A percentile compares a stretch with the other conserved stretches of the same genome.
Evolutionary conservation across 1,284 basidiomycete genomes (phyloP).

Genomic region (Malassezia restricta): DNA sequence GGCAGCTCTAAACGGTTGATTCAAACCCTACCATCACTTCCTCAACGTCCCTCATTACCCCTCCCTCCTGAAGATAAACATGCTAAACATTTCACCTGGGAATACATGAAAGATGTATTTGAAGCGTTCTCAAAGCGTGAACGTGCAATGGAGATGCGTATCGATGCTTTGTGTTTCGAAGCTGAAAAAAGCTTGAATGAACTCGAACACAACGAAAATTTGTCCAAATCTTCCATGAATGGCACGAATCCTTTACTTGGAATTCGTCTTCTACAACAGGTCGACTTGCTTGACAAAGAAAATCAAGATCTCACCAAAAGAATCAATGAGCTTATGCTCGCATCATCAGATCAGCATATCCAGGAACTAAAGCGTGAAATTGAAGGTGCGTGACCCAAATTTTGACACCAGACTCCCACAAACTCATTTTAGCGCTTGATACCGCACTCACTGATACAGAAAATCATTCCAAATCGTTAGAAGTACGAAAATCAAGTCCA

Average conservation of each 20-base stretch:
- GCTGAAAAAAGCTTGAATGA: background rate
- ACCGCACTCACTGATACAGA: background rate
- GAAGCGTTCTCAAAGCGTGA: conserved; percentile 10
- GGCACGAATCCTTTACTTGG: conserved; percentile 4
- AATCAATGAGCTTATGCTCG: background rate
- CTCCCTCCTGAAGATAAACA: background rate
- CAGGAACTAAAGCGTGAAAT: background rate
- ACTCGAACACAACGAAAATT: background rate
- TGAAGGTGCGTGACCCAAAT: background rate
- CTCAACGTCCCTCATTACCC: background rate
- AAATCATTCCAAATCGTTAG: no score
- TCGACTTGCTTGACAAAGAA: conserved; percentile 11
- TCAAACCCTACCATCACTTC: background rate
- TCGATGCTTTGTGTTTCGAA: conserved; percentile 6
- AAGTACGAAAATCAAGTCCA: no score
- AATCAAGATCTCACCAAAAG: conserved; percentile 8
- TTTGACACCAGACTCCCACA: conserved; percentile 13
- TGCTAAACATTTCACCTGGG: background rate
- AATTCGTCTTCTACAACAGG: conserved; percentile 6
- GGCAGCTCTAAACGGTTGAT: background rate
- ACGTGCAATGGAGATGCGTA: conserved; percentile 3
- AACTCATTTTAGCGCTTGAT: conserved; percentile 8
- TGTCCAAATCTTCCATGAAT: background rate
- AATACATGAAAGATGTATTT: background rate
- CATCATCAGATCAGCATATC: background rate